Evolutionary conservation across 2,329 filamentous ascomycete species (phyloP), one percentile per base, ranked within the genome.

Genomic region (Talaromyces rugulosus): DNA sequence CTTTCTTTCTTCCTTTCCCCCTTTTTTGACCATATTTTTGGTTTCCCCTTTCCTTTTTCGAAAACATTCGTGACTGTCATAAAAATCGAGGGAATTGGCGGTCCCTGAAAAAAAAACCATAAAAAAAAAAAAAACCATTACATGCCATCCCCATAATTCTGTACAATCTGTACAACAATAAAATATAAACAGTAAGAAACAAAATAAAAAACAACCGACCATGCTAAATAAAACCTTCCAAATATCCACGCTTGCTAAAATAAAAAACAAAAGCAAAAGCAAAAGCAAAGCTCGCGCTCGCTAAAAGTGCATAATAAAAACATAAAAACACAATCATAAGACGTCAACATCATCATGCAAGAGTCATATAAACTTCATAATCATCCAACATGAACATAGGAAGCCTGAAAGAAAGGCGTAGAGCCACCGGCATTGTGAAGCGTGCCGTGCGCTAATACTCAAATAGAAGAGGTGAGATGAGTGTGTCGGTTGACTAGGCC

Each of bases 301-400:
- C 61, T 63, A 60, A 62, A 61, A 62, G 50, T 62, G 56, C 60
- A 54, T 23, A 59, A 47, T 12, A 23, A 34, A 53, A 63, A n/a
- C n/a, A n/a, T n/a, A 56, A 18, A 50, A 33, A 14, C 40, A 23
- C 34, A 60, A 60, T 40, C 18, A 51, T 23, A 57, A 60, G 27
- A 50, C 56, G 59, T 44, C 16, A 50, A 12, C 33, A 40, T 59
- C 59, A 63, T 62, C 60, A 57, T 62, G 59, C 34, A 64, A 62
- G 56, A 47, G 36, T 51, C 56, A 62, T 54, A 53, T 50, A 55
- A 42, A 52, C 34, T 7, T 40, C 56, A 61, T 51, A 57, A 44
- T 36, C 55, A 62, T 62, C 51, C 54, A 58, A 64, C 62, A 61
- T 63, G 64, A 65, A 66, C 63, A 65, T 62, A 63, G 62, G 64